phyloP scores from a whole-genome alignment of 441 rosid species.

The Erodium texanum region DNA sequence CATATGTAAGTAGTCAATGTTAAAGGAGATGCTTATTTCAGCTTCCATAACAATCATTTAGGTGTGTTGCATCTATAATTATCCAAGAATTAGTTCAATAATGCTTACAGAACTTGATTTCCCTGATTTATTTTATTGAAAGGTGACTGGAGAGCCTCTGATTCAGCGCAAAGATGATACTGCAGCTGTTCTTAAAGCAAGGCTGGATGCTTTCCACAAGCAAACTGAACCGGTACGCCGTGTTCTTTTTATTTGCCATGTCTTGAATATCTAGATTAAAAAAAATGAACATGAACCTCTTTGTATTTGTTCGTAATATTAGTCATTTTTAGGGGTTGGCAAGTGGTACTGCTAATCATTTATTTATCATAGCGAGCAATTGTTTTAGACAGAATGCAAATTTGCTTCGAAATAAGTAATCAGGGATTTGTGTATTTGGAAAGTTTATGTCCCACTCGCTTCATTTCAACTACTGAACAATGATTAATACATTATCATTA shows the following conservation, averaged over 20 bases:
- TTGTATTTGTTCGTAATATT: neutral
- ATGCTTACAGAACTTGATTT: constrained; percentile 13
- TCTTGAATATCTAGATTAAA: neutral
- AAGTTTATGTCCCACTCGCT: neutral
- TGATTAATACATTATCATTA: neutral
- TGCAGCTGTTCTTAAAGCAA: constrained; percentile 73
- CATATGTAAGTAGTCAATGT: too few species aligned
- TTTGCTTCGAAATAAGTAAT: neutral
- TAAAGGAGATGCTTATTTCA: too few species aligned
- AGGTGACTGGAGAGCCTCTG: constrained; percentile 76
- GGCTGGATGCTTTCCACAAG: constrained; percentile 88
- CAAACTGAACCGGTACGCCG: constrained; percentile 77
- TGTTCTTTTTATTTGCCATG: constrained; percentile 8
- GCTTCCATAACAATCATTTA: neutral
- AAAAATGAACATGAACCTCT: neutral
- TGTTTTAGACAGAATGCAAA: neutral
- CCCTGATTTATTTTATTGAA: constrained; percentile 9
- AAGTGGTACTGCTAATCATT: neutral
- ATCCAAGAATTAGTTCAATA: constrained; percentile 1
- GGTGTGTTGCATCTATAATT: neutral
- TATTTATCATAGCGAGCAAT: neutral
- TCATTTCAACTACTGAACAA: neutral
- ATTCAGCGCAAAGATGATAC: constrained; percentile 95
- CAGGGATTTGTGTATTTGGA: neutral
- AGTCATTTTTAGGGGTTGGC: neutral